A percentile compares a stretch with the other conserved stretches of the same genome.
phyloP scores from a whole-genome alignment of 1,284 basidiomycete species.

The Malassezia equina region DNA sequence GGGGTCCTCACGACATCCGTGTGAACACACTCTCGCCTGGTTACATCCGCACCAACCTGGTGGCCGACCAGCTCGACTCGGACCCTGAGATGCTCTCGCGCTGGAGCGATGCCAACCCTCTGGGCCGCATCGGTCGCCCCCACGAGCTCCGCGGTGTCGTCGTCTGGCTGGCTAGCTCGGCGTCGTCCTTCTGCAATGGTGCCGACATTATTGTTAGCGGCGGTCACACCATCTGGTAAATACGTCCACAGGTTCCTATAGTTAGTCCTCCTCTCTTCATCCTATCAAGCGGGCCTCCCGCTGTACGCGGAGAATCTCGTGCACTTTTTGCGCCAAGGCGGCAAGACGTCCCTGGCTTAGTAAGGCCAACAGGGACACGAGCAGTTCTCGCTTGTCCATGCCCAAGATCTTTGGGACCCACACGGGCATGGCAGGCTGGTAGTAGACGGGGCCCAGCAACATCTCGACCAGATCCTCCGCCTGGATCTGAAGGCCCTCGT shows the following conservation, averaged over 20 bases:
- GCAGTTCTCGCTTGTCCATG: slow-evolving; percentile 18
- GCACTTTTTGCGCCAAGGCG: slow-evolving; percentile 7
- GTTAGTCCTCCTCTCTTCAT: background rate
- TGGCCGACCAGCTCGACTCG: slow-evolving; percentile 62
- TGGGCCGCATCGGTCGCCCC: slow-evolving; percentile 63
- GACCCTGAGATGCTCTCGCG: slow-evolving; percentile 61
- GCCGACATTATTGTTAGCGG: slow-evolving; percentile 45
- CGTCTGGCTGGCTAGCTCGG: slow-evolving; percentile 62
- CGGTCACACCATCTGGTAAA: slow-evolving; percentile 48
- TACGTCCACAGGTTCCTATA: background rate
- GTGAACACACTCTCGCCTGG: slow-evolving; percentile 45
- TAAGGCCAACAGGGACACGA: slow-evolving; percentile 10
- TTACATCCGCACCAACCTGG: slow-evolving; percentile 57
- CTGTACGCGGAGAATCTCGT: slow-evolving; percentile 6
- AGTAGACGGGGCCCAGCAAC: slow-evolving; percentile 43
- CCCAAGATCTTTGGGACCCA: slow-evolving; percentile 22
- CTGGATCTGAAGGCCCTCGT: slow-evolving; percentile 40
- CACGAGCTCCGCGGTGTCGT: slow-evolving; percentile 69
- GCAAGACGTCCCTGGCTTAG: slow-evolving; percentile 2
- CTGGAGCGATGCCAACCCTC: slow-evolving; percentile 65
- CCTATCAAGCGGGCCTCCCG: background rate
- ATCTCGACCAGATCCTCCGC: slow-evolving; percentile 40
- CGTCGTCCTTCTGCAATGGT: slow-evolving; percentile 46
- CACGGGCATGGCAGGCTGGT: slow-evolving; percentile 8
- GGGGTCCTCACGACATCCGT: slow-evolving; percentile 59